phyloP scores from a whole-genome alignment of 352 stramenopile genomes.

The Globisporangium middletonii region DNA sequence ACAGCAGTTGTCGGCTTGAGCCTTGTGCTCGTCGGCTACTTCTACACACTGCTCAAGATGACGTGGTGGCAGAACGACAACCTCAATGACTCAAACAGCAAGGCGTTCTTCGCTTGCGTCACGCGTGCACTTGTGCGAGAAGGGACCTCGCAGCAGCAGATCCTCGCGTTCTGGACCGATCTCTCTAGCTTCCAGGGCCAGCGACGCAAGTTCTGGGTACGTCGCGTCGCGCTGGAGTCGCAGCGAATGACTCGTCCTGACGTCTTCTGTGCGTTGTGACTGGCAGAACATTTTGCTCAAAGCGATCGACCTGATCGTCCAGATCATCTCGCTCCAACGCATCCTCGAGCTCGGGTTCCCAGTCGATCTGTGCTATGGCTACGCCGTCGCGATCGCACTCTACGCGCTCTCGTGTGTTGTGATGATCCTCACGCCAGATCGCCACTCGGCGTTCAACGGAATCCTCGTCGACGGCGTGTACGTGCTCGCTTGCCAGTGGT shows the following conservation, averaged over 20 bases:
- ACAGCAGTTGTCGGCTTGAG: conserved; percentile 16
- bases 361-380: conserved; percentile 18
- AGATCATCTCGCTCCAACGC: conserved; percentile 19
- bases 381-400: conserved; percentile 18
- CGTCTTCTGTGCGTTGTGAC: neutral
- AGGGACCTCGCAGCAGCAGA: neutral
- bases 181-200: conserved; percentile 21
- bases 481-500: neutral
- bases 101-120: conserved; percentile 1
- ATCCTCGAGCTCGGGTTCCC: conserved; percentile 32
- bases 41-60: conserved; percentile 25
- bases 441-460: conserved; percentile 21
- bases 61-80: conserved; percentile 17
- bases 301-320: conserved; percentile 18
- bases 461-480: conserved; percentile 33
- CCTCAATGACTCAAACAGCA: conserved; percentile 5
- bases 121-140: conserved; percentile 4
- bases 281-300: conserved; percentile 34
- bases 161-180: conserved; percentile 17
- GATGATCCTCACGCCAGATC: conserved; percentile 16
- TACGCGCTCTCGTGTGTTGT: conserved; percentile 22
- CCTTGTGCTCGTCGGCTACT: conserved; percentile 18
- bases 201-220: conserved; percentile 42
- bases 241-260: too few species aligned
- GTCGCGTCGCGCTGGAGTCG: neutral